Evolutionary conservation across 306 rosid species (phyloP).

Genomic region (Aeschynomene evenia): DNA sequence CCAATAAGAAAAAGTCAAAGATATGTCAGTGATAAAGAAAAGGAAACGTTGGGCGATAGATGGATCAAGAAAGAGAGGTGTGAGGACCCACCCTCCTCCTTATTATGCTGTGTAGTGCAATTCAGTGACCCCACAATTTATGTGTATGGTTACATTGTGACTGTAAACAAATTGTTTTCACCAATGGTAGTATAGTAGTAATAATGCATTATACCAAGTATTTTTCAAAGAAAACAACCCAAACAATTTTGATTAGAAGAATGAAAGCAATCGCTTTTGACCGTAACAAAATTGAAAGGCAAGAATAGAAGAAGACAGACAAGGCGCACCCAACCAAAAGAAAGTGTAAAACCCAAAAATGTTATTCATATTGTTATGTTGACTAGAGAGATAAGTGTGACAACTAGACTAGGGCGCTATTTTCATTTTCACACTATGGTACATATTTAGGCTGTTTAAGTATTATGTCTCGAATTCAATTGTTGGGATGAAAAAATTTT

Average conservation of each 20-base stretch:
- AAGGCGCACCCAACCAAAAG: neutral
- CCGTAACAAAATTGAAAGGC: conserved; percentile 18
- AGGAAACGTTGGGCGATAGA: neutral
- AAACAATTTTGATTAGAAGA: neutral
- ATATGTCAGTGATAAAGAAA: neutral
- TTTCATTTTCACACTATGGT: too few species aligned
- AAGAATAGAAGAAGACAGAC: neutral
- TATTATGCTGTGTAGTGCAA: neutral
- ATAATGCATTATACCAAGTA: too few species aligned
- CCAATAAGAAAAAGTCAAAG: conserved; percentile 15
- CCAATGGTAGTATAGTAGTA: neutral
- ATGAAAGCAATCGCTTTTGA: neutral
- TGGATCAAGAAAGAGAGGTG: neutral
- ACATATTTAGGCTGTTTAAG: too few species aligned
- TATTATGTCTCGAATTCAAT: too few species aligned
- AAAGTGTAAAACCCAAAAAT: conserved; percentile 1
- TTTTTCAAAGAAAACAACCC: neutral
- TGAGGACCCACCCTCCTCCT: neutral
- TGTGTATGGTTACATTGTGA: too few species aligned
- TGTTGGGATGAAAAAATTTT: too few species aligned
- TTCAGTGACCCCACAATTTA: too few species aligned
- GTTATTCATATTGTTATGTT: neutral
- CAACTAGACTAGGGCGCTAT: neutral
- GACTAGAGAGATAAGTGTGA: neutral
- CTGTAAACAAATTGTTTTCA: neutral